Evolutionary conservation across 768 basidiomycete genomes (phyloP).

Genomic region (Podaxis mareebaensis): DNA sequence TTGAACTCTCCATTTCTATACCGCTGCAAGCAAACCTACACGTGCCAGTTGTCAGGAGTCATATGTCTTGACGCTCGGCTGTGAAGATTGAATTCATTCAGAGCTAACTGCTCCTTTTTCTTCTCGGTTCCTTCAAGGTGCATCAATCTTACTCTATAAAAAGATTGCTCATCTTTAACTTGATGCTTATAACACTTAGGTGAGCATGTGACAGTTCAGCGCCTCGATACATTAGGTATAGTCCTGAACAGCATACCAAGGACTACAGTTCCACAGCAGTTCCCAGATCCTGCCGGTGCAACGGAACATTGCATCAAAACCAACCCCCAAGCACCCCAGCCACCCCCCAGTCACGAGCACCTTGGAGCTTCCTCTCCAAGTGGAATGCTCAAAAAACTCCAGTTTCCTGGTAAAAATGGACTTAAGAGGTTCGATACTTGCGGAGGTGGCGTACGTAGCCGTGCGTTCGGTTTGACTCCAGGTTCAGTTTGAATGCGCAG

Average conservation of each 20-base stretch:
- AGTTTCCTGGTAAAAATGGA: conserved; percentile 54
- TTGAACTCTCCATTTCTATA: too few species aligned
- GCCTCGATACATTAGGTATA: too few species aligned
- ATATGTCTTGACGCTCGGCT: too few species aligned
- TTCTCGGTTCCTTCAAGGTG: too few species aligned
- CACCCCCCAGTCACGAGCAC: conserved; percentile 61
- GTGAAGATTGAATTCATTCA: too few species aligned
- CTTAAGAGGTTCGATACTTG: conserved; percentile 88
- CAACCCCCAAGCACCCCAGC: conserved; percentile 65
- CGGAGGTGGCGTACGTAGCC: conserved; percentile 85
- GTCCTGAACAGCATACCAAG: not conserved
- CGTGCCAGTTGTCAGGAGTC: too few species aligned
- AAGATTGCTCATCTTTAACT: too few species aligned
- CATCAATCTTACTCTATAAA: too few species aligned
- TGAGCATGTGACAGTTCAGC: too few species aligned
- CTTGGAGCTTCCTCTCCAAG: conserved; percentile 45
- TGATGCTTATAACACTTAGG: too few species aligned
- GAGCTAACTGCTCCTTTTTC: too few species aligned
- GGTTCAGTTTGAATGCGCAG: not conserved
- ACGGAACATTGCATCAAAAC: conserved; percentile 39
- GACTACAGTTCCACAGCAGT: conserved; percentile 2
- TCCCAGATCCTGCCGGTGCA: conserved; percentile 10
- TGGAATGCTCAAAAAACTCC: conserved; percentile 51
- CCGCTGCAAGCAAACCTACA: too few species aligned
- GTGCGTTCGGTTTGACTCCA: conserved; percentile 36